A percentile compares a stretch with the other conserved stretches of the same genome.
Evolutionary conservation across 805 yeast species (phyloP).

Genomic region (Barnettozyma populi): DNA sequence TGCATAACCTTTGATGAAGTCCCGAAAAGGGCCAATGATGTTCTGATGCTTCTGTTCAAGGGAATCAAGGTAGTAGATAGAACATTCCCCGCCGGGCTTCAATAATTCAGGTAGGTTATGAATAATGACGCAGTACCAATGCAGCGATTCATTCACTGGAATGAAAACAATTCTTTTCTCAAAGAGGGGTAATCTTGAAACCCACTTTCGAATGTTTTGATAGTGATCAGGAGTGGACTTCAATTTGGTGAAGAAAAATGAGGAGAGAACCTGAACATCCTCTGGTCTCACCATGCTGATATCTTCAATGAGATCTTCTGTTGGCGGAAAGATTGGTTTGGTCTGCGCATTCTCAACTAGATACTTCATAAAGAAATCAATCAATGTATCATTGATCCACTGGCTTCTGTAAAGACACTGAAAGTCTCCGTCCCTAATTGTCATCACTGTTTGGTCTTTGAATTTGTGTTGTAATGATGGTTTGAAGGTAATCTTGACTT

Average conservation of each 20-base stretch:
- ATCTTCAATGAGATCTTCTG: slow-evolving; percentile 8
- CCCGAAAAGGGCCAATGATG: slow-evolving; percentile 46
- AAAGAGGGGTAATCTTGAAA: slow-evolving; percentile 59
- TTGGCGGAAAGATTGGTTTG: slow-evolving; percentile 5
- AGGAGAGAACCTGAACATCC: slow-evolving; percentile 55
- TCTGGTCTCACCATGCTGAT: slow-evolving; percentile 30
- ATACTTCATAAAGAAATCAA: slow-evolving; percentile 75
- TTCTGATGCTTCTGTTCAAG: slow-evolving; percentile 53
- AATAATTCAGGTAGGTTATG: slow-evolving; percentile 40
- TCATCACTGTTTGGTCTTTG: slow-evolving; percentile 46
- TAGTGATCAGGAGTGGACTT: slow-evolving; percentile 43
- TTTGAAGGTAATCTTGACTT: slow-evolving; percentile 16
- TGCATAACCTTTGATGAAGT: slow-evolving; percentile 64
- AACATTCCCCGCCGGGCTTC: slow-evolving; percentile 12
- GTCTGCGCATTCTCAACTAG: slow-evolving; percentile 36
- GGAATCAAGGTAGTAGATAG: slow-evolving; percentile 64
- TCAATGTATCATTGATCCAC: slow-evolving; percentile 85
- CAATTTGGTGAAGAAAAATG: slow-evolving; percentile 76
- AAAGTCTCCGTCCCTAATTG: slow-evolving; percentile 66
- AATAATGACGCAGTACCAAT: slow-evolving; percentile 85
- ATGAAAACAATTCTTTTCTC: slow-evolving; percentile 57
- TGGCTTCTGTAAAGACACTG: slow-evolving; percentile 72
- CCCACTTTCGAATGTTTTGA: slow-evolving; percentile 71
- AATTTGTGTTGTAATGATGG: slow-evolving; percentile 48
- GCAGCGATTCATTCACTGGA: slow-evolving; percentile 76